A percentile compares a stretch with the other conserved stretches of the same genome.
Evolutionary conservation across 306 rosid genomes (phyloP).

Genomic region (Mimosa bimucronata): DNA sequence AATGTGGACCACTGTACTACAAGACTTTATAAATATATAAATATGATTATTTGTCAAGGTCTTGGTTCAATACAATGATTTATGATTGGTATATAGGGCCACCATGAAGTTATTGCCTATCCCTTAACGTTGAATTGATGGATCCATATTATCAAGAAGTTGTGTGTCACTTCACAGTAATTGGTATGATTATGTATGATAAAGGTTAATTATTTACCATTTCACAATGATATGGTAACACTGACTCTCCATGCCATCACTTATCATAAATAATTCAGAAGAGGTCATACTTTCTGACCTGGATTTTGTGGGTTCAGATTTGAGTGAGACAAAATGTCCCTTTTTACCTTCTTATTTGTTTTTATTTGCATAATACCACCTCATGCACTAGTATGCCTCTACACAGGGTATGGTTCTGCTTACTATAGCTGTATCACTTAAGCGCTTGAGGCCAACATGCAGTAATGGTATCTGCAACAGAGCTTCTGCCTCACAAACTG

Average conservation of each 20-base stretch:
- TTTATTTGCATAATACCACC: neutral
- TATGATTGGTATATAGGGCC: constrained; percentile 35
- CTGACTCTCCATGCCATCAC: neutral
- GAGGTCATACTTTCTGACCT: constrained; percentile 1
- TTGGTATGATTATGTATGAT: neutral
- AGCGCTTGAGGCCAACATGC: constrained; percentile 64
- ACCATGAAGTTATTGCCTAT: constrained; percentile 23
- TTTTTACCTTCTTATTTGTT: neutral
- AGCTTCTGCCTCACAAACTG: constrained; percentile 70
- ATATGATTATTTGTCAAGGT: neutral
- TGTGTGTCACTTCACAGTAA: neutral
- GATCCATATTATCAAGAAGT: neutral
- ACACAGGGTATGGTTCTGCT: constrained; percentile 80
- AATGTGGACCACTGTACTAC: constrained; percentile 32
- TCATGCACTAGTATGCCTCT: constrained; percentile 9
- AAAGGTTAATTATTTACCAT: constrained; percentile 14
- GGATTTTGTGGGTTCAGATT: neutral
- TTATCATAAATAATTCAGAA: neutral
- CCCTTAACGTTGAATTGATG: constrained; percentile 34
- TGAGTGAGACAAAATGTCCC: neutral
- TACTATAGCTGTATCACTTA: constrained; percentile 68
- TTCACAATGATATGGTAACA: neutral
- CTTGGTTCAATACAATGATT: constrained; percentile 24
- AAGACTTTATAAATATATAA: neutral
- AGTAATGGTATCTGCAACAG: constrained; percentile 66